These are phyloP conservation scores for Fistulinella prunicolor DNA, from an alignment of 768 basidiomycete species.

Conservation along the genomic window DNA sequence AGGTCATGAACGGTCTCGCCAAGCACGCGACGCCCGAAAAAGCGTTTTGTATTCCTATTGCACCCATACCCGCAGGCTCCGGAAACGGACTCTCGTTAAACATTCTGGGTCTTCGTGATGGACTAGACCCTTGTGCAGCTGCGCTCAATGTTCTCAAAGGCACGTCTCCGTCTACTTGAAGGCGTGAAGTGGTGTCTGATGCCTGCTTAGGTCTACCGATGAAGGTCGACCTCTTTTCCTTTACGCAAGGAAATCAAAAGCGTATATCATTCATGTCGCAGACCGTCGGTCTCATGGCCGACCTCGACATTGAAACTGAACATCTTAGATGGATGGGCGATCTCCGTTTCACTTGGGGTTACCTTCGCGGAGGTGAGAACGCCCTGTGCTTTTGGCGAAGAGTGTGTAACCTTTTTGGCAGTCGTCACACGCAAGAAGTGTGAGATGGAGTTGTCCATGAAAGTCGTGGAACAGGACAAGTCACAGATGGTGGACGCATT, in stretches of 20 bases:
- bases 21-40: conserved; percentile 54
- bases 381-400: neutral
- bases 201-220: conserved; percentile 58
- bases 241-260: conserved; percentile 64
- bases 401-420: conserved; percentile 22
- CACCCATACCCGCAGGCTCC: conserved; percentile 79
- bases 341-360: conserved; percentile 70
- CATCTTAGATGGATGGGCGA: conserved; percentile 86
- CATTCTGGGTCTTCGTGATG: conserved; percentile 65
- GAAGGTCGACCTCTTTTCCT: conserved; percentile 72
- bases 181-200: neutral
- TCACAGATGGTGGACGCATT: conserved; percentile 58
- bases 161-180: neutral
- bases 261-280: conserved; percentile 82
- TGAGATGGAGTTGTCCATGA: conserved; percentile 67
- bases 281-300: conserved; percentile 80
- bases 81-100: conserved; percentile 78
- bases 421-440: conserved; percentile 63
- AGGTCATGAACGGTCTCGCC: conserved; percentile 81
- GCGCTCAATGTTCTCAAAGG: conserved; percentile 82
- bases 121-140: conserved; percentile 68
- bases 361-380: conserved; percentile 60
- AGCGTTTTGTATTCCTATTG: conserved; percentile 68
- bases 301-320: conserved; percentile 81
- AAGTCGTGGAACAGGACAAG: conserved; percentile 70